phyloP scores from a whole-genome alignment of 352 stramenopile genomes.

The Pythium graminicola region DNA sequence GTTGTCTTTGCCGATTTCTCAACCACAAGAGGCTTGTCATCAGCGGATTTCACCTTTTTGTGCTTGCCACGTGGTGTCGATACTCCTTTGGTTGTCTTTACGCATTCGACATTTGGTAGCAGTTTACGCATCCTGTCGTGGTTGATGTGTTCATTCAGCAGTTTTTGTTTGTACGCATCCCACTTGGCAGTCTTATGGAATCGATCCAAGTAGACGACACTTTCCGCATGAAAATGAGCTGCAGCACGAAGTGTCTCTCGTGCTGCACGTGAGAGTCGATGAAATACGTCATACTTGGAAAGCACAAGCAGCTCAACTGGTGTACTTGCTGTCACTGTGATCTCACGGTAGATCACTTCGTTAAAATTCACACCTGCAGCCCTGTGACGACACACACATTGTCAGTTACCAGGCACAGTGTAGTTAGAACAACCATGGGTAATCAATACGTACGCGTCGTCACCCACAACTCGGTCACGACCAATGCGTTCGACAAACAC shows the following conservation, averaged over 20 bases:
- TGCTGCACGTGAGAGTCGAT: slow-evolving; percentile 48
- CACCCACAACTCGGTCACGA: slow-evolving; percentile 51
- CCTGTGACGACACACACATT: slow-evolving; percentile 20
- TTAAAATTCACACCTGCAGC: slow-evolving; percentile 59
- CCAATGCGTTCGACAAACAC: slow-evolving; percentile 56
- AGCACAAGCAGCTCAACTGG: slow-evolving; percentile 62
- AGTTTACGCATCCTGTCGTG: slow-evolving; percentile 42
- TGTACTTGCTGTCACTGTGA: slow-evolving; percentile 57
- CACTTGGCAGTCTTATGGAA: slow-evolving; percentile 69
- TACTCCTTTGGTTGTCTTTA: neutral
- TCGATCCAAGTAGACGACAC: slow-evolving; percentile 59
- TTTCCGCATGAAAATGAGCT: slow-evolving; percentile 35
- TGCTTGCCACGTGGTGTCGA: neutral
- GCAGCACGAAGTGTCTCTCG: slow-evolving; percentile 47
- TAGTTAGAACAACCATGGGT: neutral
- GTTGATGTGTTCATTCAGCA: slow-evolving; percentile 42
- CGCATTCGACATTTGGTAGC: slow-evolving; percentile 11
- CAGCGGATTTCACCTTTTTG: too few relatives aligned
- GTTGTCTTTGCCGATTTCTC: too few relatives aligned
- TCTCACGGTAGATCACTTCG: slow-evolving; percentile 49
- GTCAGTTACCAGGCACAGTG: neutral
- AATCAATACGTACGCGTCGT: slow-evolving; percentile 60
- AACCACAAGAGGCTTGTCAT: too few relatives aligned
- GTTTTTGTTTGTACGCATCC: slow-evolving; percentile 45
- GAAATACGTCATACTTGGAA: slow-evolving; percentile 77